Conservation (phyloP, 441 rosid genomes). For the Flueggea neowawraea region DNA sequence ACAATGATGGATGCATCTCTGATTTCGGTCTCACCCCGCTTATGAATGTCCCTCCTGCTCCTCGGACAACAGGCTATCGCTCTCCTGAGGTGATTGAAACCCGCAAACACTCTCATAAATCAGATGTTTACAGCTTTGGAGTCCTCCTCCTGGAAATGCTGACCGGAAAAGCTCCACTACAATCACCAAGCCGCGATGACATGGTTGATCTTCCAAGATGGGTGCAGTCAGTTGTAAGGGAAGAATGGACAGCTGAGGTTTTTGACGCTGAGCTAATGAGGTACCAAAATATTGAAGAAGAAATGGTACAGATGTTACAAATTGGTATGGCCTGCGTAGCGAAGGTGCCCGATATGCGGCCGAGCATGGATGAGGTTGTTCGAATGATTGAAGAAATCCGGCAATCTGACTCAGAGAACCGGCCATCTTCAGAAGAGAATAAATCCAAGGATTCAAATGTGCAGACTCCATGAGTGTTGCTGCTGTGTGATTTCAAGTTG, state of each 20-base stretch:
- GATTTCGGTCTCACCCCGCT: conserved; percentile 78
- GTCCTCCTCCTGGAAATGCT: conserved; percentile 86
- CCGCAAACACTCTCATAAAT: conserved; percentile 73
- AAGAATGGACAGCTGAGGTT: conserved; percentile 98
- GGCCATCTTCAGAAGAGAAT: conserved; percentile 64
- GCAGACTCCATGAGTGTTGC: conserved; percentile 51
- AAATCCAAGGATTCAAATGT: conserved; percentile 73
- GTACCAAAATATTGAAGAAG: conserved; percentile 87
- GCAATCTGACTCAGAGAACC: conserved; percentile 39
- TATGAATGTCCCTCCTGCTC: conserved; percentile 59
- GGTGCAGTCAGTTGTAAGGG: conserved; percentile 93
- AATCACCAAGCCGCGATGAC: conserved; percentile 74
- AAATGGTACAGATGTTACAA: conserved; percentile 97
- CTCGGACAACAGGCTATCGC: conserved; percentile 78
- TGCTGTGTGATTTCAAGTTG: too few species aligned
- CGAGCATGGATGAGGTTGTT: conserved; percentile 70
- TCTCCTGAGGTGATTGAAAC: conserved; percentile 91
- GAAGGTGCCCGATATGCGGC: conserved; percentile 76
- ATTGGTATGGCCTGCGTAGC: conserved; percentile 89
- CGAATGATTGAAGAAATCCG: conserved; percentile 70
- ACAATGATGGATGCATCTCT: conserved; percentile 55
- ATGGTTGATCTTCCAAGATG: conserved; percentile 80
- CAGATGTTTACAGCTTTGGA: conserved; percentile 92
- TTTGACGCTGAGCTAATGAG: conserved; percentile 79
- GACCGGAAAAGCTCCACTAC: conserved; percentile 83